Evolutionary conservation across 1,139 yeast genomes (phyloP), one percentile per base, ranked within the genome.

Genomic region (Magnusiomyces magnusii): DNA sequence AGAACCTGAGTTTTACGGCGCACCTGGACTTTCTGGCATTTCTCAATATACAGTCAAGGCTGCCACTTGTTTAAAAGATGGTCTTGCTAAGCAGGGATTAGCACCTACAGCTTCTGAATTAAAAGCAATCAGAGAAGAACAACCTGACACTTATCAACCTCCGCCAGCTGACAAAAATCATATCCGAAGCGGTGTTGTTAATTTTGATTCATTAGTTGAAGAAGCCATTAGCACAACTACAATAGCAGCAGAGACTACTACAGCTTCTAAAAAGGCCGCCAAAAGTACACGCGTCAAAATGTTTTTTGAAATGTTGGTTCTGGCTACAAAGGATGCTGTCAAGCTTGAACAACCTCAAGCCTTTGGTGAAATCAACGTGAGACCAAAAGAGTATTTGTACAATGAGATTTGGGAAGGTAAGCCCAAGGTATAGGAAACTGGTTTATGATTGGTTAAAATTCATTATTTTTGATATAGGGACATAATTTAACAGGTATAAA

Each of bases 221-320:
- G 44, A 39, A 10, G 10, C 44, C 3, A 39, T n/a, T 31, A n/a
- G 36, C 13, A 7, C 10, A 31, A 7, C 36, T 7, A 7, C 36
- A 31, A 13, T 31, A 31, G 10, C 36, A 31, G 36, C 13, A n/a
- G n/a, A n/a, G n/a, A 19, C 44, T 15, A 10, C 19, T n/a, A 17
- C 19, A 39, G 44, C 10, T 9, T 17, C 44, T 19, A 39, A 39
- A 19, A 39, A 44, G 13, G 55, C 55, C 5, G 19, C 56, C 47
- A 63, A 64, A 41, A 60, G 68, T 1, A 67, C 67, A 47, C 65
- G 65, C 61, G 73, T 68, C 31, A 81, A 83, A 67, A 81, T 88
- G 63, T 91, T 91, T 72, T 90, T 91, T 68, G 96, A 91, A 69
- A 72, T 91, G 69, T 77, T 92, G 66, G 93, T 90, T 0, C 76